Evolutionary conservation across 192 early-diverging fungal species (phyloP), one percentile per base, ranked within the genome.

Genomic region (Entomortierella chlamydospora): DNA sequence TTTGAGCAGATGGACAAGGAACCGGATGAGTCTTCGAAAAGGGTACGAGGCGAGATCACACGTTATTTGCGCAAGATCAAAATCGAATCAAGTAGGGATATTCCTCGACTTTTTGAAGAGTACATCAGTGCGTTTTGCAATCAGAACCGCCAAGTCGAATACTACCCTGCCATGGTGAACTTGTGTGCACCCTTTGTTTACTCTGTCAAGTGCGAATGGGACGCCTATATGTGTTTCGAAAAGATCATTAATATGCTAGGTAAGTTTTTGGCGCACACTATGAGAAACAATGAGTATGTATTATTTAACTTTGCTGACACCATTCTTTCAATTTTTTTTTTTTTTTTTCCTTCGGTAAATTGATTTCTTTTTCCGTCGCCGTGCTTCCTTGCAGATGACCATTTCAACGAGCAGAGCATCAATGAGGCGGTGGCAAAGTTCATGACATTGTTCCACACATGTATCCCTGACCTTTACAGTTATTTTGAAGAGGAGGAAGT

Each of bases 401-500:
- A 93, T 59, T 89, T 87, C 64, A 79, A 68, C 11, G 82, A 74
- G 18, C 81, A 85, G 60, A 87, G 86, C 52, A 87, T 95, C 54
- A 90, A 93, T 55, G 87, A 92, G 60, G 87, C 91, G n/a, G 85
- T 96, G 11, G 92, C 95, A 11, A 89, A 92, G 68, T 97, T 97
- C 73, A 87, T 95, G 80, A 94, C 93, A 62, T 80, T 93, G 13
- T 95, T 97, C 81, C 86, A 95, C 51, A 90, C 87, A 42, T 83
- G 91, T 41, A 70, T 95, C 72, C 95, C 95, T 17, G 95, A 97
- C 43, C 83, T 97, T 55, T 96, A 95, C 82, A 93, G 88, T 71
- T 95, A 94, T 81, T 98, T 98, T 87, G 94, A 96, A 71, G 96
- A 98, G 53, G 96, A 98, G 68, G 95, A 97, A 72, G 91, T 96